A percentile compares a stretch with the other conserved stretches of the same genome.
Evolutionary conservation across 208 protist genomes (phyloP).

Genomic region (Crithidia bombi): DNA sequence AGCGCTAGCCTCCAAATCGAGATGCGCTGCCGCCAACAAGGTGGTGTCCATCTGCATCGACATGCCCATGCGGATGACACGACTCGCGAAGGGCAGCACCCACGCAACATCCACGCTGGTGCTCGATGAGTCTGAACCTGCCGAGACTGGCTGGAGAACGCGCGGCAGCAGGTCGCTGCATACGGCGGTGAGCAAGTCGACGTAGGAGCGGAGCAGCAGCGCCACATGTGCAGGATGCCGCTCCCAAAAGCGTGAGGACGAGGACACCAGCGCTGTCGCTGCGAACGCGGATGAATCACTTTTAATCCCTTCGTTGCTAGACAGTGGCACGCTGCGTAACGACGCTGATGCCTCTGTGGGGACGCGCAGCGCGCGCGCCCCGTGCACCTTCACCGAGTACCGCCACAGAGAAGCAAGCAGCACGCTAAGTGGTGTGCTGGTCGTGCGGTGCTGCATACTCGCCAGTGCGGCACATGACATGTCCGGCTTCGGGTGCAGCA

Average conservation of each 20-base stretch:
- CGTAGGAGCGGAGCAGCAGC: slow-evolving; percentile 1
- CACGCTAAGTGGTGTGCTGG: neutral
- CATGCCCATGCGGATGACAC: slow-evolving; percentile 26
- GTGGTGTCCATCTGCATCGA: slow-evolving; percentile 22
- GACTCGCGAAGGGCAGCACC: slow-evolving; percentile 25
- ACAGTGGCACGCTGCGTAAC: no score
- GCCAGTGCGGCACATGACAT: neutral
- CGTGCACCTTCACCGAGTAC: neutral
- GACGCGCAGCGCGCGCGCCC: neutral
- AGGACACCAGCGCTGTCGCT: neutral
- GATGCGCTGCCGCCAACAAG: slow-evolving; percentile 13
- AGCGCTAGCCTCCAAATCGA: slow-evolving; percentile 16
- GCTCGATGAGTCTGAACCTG: neutral
- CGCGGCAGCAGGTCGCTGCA: slow-evolving; percentile 1
- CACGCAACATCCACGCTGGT: neutral
- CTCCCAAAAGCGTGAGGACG: neutral
- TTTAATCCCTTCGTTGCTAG: no score
- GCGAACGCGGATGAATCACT: no score
- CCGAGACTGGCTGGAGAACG: neutral
- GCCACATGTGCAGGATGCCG: neutral
- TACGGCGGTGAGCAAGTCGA: neutral
- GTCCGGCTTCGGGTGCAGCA: slow-evolving; percentile 1
- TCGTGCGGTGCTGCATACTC: neutral
- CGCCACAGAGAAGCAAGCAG: neutral
- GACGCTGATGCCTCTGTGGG: neutral